phyloP scores from a whole-genome alignment of 2,329 filamentous ascomycete genomes.

The Arthroderma sp. region DNA sequence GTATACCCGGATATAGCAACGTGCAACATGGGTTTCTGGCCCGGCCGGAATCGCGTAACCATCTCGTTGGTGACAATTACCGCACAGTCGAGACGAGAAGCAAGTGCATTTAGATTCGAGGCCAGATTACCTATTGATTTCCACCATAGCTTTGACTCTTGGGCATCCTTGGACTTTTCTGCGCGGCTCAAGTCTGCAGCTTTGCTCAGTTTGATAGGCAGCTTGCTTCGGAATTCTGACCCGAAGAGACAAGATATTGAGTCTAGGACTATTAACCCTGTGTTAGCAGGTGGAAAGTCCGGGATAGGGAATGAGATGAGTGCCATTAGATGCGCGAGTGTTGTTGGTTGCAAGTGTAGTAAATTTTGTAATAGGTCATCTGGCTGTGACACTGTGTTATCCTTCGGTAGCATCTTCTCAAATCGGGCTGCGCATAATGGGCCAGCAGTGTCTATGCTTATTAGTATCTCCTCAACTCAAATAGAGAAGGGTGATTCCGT shows the following conservation, averaged over 20 bases:
- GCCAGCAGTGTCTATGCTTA: slow-evolving; percentile 37
- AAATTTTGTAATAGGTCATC: slow-evolving; percentile 5
- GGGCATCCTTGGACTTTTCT: slow-evolving; percentile 9
- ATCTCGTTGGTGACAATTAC: slow-evolving; percentile 68
- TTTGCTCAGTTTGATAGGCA: slow-evolving; percentile 25
- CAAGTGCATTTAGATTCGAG: slow-evolving; percentile 53
- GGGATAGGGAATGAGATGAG: slow-evolving; percentile 57
- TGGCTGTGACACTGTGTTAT: slow-evolving; percentile 2
- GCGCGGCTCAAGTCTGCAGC: slow-evolving; percentile 26
- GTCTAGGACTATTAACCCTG: slow-evolving; percentile 64
- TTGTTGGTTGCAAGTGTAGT: slow-evolving; percentile 50
- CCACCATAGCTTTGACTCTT: slow-evolving; percentile 26
- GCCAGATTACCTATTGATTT: slow-evolving; percentile 56
- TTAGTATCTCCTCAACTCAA: not conserved
- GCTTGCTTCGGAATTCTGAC: slow-evolving; percentile 53
- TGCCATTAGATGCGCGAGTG: slow-evolving; percentile 56
- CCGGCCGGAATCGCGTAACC: slow-evolving; percentile 64
- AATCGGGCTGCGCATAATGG: slow-evolving; percentile 40
- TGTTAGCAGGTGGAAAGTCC: slow-evolving; percentile 49
- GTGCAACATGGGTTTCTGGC: slow-evolving; percentile 53
- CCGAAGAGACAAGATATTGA: slow-evolving; percentile 65
- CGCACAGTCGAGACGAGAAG: slow-evolving; percentile 59
- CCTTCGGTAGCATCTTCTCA: slow-evolving; percentile 32
- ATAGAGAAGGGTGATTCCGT: slow-evolving; percentile 25
- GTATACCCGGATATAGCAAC: slow-evolving; percentile 62